Evolutionary conservation across 2,329 filamentous ascomycete genomes (phyloP).

Genomic region (Alternaria conjuncta): DNA sequence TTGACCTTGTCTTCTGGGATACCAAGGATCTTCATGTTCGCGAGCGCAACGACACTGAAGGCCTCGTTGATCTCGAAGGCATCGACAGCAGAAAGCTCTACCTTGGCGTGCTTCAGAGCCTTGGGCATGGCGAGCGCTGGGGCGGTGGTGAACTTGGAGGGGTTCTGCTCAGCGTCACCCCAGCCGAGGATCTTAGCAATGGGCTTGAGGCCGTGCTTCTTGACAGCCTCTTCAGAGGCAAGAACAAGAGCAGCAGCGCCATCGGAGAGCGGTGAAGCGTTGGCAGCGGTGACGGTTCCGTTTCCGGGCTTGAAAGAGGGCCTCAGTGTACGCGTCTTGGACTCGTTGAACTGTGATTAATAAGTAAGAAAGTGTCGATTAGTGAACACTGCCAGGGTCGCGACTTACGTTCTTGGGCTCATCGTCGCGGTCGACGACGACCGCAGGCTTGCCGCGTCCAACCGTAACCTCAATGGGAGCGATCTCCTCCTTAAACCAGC

Average conservation of each 20-base stretch:
- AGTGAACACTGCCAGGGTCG: conserved; percentile 7
- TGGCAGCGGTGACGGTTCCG: conserved; percentile 93
- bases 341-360: conserved; percentile 56
- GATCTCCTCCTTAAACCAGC: conserved; percentile 85
- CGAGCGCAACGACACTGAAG: conserved; percentile 93
- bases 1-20: conserved; percentile 88
- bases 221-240: conserved; percentile 91
- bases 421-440: conserved; percentile 84
- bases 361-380: conserved; percentile 21
- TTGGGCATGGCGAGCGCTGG: conserved; percentile 95
- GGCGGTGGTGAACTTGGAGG: conserved; percentile 94
- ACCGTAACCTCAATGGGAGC: conserved; percentile 86
- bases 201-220: conserved; percentile 88
- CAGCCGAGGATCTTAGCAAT: conserved; percentile 97
- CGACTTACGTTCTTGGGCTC: conserved; percentile 84
- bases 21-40: conserved; percentile 90
- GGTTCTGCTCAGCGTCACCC: conserved; percentile 91
- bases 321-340: conserved; percentile 62
- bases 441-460: conserved; percentile 85
- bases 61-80: conserved; percentile 99
- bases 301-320: conserved; percentile 81
- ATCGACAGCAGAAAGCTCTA: conserved; percentile 79
- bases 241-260: conserved; percentile 91
- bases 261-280: conserved; percentile 95
- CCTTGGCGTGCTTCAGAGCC: conserved; percentile 90